Conservation (phyloP, 768 basidiomycete genomes). For the Trichaptum fuscoviolaceum region DNA sequence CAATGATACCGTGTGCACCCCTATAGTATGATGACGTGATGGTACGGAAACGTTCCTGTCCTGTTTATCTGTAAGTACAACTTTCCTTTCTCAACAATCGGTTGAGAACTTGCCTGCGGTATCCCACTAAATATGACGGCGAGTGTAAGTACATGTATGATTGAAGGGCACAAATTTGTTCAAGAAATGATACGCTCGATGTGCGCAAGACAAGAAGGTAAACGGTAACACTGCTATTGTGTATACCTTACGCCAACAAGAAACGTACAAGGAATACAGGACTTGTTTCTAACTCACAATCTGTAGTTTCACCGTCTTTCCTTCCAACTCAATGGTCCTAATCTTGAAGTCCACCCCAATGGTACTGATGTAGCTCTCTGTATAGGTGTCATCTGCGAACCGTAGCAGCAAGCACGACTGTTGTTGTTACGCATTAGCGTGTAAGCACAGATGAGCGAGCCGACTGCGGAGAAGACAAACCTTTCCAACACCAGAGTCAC, state of each 20-base stretch:
- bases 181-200: background rate
- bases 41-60: conserved; percentile 97
- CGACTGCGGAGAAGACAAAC: conserved; percentile 31
- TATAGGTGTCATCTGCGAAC: conserved; percentile 96
- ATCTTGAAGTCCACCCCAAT: conserved; percentile 99
- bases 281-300: conserved; percentile 59
- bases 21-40: conserved; percentile 99
- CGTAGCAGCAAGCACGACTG: conserved; percentile 90
- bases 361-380: conserved; percentile 94
- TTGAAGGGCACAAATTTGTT: background rate
- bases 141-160: background rate
- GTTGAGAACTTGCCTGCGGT: conserved; percentile 66
- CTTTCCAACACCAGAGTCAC: conserved; percentile 95
- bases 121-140: conserved; percentile 69
- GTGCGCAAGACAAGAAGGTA: background rate
- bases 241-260: background rate
- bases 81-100: background rate
- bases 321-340: conserved; percentile 96
- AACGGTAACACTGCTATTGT: background rate
- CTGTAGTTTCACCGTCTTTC: conserved; percentile 97
- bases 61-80: conserved; percentile 29
- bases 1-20: conserved; percentile 96
- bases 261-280: background rate
- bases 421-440: conserved; percentile 18
- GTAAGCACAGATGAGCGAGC: conserved; percentile 20